phyloP scores from a whole-genome alignment of 2,329 filamentous ascomycete genomes.

The Sordariomycetes sp. region DNA sequence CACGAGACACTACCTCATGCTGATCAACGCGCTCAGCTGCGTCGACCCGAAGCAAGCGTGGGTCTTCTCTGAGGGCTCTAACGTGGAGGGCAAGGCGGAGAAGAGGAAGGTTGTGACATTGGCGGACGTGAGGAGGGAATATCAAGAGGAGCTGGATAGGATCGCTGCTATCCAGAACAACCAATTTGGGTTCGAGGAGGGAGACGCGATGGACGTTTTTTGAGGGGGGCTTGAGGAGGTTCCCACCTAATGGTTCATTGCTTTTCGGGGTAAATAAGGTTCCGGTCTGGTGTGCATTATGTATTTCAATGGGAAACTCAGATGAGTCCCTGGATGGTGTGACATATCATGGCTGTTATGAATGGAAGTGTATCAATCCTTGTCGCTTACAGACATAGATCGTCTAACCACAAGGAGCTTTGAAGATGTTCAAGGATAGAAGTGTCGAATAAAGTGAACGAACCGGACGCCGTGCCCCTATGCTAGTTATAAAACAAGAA shows the following conservation, averaged over 20 bases:
- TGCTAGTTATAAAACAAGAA: slow-evolving; percentile 4
- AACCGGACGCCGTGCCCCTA: slow-evolving; percentile 5
- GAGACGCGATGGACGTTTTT: slow-evolving; percentile 39
- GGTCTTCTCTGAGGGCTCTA: slow-evolving; percentile 44
- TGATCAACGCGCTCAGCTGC: slow-evolving; percentile 87
- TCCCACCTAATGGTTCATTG: slow-evolving; percentile 4
- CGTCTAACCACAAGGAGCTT: neutral
- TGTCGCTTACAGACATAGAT: neutral
- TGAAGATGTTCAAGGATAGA: neutral
- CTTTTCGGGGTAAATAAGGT: neutral
- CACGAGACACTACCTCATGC: slow-evolving; percentile 67
- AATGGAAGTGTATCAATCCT: neutral
- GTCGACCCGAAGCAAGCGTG: slow-evolving; percentile 72
- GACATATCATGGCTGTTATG: neutral
- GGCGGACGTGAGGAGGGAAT: slow-evolving; percentile 75
- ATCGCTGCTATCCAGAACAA: slow-evolving; percentile 81
- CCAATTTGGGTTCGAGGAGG: slow-evolving; percentile 63
- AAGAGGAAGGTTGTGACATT: slow-evolving; percentile 74
- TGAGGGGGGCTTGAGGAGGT: slow-evolving; percentile 11
- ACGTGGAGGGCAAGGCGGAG: slow-evolving; percentile 10
- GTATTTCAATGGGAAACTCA: neutral
- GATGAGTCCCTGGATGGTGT: neutral
- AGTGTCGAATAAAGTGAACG: neutral
- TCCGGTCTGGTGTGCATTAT: neutral
- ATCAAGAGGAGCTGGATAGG: slow-evolving; percentile 79